These are phyloP conservation scores for Colletotrichum sp. DNA, from an alignment of 2,329 filamentous ascomycete genomes.

Conservation along the genomic window DNA sequence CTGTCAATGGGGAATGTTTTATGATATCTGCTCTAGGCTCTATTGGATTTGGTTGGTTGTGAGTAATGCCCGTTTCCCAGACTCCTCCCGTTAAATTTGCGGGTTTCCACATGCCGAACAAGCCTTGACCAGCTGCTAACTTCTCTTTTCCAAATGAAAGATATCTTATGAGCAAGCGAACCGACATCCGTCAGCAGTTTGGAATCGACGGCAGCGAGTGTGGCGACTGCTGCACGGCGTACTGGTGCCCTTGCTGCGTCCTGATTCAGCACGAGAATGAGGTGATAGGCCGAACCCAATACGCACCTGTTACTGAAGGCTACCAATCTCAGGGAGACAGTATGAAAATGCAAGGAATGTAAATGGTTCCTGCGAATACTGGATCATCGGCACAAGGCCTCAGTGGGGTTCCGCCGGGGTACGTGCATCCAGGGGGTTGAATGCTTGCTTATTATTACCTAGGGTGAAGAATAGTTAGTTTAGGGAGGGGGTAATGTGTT, in stretches of 20 bases:
- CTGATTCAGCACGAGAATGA: neutral
- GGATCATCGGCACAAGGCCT: neutral
- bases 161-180: neutral
- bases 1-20: neutral
- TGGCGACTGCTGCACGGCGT: neutral
- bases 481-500: too few species aligned
- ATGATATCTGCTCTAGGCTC: neutral
- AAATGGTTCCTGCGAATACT: neutral
- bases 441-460: too few species aligned
- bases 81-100: neutral
- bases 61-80: neutral
- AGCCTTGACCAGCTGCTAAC: neutral
- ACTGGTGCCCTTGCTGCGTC: neutral
- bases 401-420: too few species aligned
- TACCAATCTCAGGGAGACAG: neutral
- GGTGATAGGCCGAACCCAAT: neutral
- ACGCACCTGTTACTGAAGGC: neutral
- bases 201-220: neutral
- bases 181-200: neutral
- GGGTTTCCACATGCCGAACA: neutral
- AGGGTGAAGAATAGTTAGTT: neutral
- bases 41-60: neutral
- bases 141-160: neutral
- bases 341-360: neutral
- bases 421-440: too few species aligned